These are phyloP conservation scores for Cylindrotheca fusiformis DNA, from an alignment of 108 stramenopile species.

Conservation along the genomic window DNA sequence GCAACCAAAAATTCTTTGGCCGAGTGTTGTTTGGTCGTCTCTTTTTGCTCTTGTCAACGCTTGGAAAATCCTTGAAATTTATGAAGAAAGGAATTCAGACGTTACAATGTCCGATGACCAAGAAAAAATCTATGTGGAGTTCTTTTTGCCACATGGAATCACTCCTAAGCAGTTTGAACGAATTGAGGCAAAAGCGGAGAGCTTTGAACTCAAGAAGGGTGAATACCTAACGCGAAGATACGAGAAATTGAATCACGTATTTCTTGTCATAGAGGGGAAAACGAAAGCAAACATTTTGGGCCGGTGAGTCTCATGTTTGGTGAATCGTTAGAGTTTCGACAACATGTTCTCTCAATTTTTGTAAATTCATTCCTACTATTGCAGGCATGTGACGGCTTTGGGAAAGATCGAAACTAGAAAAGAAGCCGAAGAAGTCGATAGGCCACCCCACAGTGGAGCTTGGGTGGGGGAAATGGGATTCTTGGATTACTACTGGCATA, in stretches of 20 bases:
- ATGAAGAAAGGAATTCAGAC: slow-evolving; percentile 52
- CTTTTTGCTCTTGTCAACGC: slow-evolving; percentile 65
- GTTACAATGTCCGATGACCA: slow-evolving; percentile 47
- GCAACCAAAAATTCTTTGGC: slow-evolving; percentile 28
- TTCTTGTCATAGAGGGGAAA: slow-evolving; percentile 57
- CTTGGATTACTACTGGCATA: slow-evolving; percentile 52
- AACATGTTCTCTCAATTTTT: too few species aligned
- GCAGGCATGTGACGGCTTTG: too few species aligned
- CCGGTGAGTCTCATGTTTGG: slow-evolving; percentile 55
- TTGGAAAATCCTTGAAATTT: slow-evolving; percentile 54
- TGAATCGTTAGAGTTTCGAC: too few species aligned
- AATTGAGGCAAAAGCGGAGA: slow-evolving; percentile 30
- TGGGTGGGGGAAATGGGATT: slow-evolving; percentile 87
- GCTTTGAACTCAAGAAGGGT: slow-evolving; percentile 28
- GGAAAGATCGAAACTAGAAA: slow-evolving; percentile 1
- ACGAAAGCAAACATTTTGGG: slow-evolving; percentile 60
- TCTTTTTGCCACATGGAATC: slow-evolving; percentile 69
- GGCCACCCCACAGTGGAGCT: slow-evolving; percentile 71
- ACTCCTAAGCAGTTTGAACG: slow-evolving; percentile 79
- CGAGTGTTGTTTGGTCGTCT: slow-evolving; percentile 43
- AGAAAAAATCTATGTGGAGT: slow-evolving; percentile 58
- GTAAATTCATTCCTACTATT: too few species aligned
- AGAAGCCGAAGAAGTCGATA: slow-evolving; percentile 27
- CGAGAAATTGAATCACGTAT: slow-evolving; percentile 41
- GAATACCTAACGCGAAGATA: slow-evolving; percentile 45